Evolutionary conservation across 1,284 basidiomycete genomes (phyloP).

Genomic region (Ganoderma lucidum): DNA sequence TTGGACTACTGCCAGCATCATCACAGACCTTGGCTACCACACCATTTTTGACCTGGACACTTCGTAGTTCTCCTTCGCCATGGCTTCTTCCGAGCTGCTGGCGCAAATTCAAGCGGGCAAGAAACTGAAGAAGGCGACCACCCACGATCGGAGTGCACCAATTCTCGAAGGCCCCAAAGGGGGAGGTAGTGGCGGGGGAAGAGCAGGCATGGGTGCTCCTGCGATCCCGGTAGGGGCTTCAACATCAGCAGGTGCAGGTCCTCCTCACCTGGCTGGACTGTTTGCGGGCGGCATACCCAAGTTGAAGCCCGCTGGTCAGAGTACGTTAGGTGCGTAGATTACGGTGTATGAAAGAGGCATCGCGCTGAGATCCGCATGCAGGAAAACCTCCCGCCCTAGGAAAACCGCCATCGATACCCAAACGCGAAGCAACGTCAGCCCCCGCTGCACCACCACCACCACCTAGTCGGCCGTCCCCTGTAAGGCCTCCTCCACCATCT

Average conservation of each 20-base stretch:
- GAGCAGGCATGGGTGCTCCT: conserved; percentile 44
- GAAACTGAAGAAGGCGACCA: conserved; percentile 81
- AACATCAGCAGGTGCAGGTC: conserved; percentile 59
- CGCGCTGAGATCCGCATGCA: conserved; percentile 36
- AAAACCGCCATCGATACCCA: conserved; percentile 74
- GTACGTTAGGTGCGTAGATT: conserved; percentile 57
- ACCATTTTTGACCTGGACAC: background rate
- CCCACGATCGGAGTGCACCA: conserved; percentile 85
- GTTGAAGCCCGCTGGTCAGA: conserved; percentile 78
- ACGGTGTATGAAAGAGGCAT: conserved; percentile 14
- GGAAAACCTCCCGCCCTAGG: conserved; percentile 70
- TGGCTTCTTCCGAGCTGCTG: conserved; percentile 77
- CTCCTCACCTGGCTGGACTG: conserved; percentile 84
- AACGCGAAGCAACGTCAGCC: conserved; percentile 44
- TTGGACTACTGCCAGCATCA: background rate
- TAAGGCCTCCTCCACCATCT: conserved; percentile 39
- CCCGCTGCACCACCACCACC: conserved; percentile 45
- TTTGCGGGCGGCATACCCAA: conserved; percentile 94
- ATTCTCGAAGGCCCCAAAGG: conserved; percentile 60
- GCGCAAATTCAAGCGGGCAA: conserved; percentile 84
- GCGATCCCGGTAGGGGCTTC: conserved; percentile 48
- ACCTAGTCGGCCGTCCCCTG: conserved; percentile 41
- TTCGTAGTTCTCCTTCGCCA: conserved; percentile 37
- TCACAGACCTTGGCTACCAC: conserved; percentile 2
- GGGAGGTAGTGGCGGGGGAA: conserved; percentile 51